Conservation (phyloP, 139 green algal species). For the Coelastrella sp. region DNA sequence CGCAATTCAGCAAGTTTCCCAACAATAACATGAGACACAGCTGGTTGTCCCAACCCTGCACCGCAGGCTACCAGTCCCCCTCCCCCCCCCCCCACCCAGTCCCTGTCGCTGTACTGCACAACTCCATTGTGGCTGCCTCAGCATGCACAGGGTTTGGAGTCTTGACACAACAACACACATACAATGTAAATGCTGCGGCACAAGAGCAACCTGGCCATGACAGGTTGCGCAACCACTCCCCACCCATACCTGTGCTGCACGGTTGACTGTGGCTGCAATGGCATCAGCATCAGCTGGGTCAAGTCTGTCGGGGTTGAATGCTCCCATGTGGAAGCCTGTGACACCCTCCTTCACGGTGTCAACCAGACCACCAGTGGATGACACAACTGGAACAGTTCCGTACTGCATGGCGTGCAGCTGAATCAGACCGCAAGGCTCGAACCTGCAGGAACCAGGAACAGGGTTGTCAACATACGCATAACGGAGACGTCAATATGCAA, state of each 20-base stretch:
- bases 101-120: too few species aligned
- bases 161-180: too few species aligned
- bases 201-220: not conserved
- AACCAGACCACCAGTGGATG: conserved; percentile 97
- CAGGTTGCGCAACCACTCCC: not conserved
- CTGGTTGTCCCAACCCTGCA: too few species aligned
- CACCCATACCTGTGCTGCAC: conserved; percentile 50
- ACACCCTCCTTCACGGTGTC: conserved; percentile 99
- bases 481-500: not conserved
- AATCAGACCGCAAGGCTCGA: conserved; percentile 98
- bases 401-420: conserved; percentile 83
- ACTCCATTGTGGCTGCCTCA: too few species aligned
- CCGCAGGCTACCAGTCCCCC: too few species aligned
- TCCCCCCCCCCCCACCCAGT: too few species aligned
- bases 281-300: conserved; percentile 82
- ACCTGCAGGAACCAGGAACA: conserved; percentile 61
- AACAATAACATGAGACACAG: not conserved
- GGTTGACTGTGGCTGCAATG: conserved; percentile 77
- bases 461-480: not conserved
- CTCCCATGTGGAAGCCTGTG: conserved; percentile 98
- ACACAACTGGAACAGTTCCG: conserved; percentile 95
- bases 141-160: too few species aligned
- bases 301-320: conserved; percentile 86
- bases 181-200: too few species aligned
- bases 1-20: not conserved